Evolutionary conservation across 768 basidiomycete species (phyloP).

Genomic region (Gloeopeniophorella convolvens): DNA sequence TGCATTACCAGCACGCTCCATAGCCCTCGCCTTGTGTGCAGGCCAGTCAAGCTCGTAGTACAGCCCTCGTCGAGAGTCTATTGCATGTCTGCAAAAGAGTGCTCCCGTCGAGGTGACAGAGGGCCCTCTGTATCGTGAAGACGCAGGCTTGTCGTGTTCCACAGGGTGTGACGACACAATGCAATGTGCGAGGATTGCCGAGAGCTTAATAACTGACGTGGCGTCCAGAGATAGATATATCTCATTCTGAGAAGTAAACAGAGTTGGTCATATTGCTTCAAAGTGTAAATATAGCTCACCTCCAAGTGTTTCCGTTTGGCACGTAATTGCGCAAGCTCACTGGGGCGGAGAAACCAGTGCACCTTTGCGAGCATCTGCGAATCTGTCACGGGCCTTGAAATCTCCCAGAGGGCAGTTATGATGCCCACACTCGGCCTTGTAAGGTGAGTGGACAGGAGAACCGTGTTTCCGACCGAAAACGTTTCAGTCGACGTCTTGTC

Average conservation of each 20-base stretch:
- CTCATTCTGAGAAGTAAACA: slow-evolving; percentile 65
- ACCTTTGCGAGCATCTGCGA: slow-evolving; percentile 49
- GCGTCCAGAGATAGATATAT: slow-evolving; percentile 48
- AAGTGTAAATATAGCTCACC: slow-evolving; percentile 33
- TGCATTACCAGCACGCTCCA: neutral
- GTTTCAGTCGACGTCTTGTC: slow-evolving; percentile 20
- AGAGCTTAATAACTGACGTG: slow-evolving; percentile 9
- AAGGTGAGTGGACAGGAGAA: slow-evolving; percentile 46
- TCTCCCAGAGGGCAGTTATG: slow-evolving; percentile 65
- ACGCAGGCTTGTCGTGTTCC: neutral
- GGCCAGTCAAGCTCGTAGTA: slow-evolving; percentile 12
- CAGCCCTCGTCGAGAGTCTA: slow-evolving; percentile 14
- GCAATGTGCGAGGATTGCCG: slow-evolving; percentile 17
- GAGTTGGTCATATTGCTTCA: neutral
- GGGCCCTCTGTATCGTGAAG: slow-evolving; percentile 14
- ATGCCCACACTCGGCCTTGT: slow-evolving; percentile 59
- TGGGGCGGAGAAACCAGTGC: slow-evolving; percentile 72
- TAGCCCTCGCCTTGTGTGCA: slow-evolving; percentile 2
- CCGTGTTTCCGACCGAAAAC: slow-evolving; percentile 60
- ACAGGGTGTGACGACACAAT: slow-evolving; percentile 22
- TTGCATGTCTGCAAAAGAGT: slow-evolving; percentile 9
- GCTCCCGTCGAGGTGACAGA: neutral
- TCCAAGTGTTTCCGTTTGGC: slow-evolving; percentile 53
- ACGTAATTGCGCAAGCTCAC: slow-evolving; percentile 53
- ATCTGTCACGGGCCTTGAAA: slow-evolving; percentile 29